Conservation (phyloP, 345 rosid species). For the Gossypioides kirkii region DNA sequence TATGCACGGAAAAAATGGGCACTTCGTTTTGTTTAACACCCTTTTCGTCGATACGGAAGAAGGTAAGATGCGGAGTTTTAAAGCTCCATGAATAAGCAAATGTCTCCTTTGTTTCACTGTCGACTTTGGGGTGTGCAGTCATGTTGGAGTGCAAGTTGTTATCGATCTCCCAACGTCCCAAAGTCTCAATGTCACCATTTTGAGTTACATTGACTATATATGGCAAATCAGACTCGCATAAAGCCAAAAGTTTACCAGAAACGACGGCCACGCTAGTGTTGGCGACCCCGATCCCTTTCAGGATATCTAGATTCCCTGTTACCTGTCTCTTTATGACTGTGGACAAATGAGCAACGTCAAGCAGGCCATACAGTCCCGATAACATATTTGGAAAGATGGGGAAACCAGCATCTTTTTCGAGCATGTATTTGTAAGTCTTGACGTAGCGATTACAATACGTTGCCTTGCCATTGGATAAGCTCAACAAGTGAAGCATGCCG, state of each 20-base stretch:
- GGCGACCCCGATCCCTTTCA: not conserved
- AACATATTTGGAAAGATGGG: not conserved
- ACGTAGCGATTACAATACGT: constrained; percentile 4
- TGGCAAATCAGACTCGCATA: constrained; percentile 22
- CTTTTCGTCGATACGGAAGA: constrained; percentile 11
- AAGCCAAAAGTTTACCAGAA: constrained; percentile 13
- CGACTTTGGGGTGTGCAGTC: constrained; percentile 26
- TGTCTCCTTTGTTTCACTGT: constrained; percentile 14
- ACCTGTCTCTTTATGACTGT: not conserved
- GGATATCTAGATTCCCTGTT: not conserved
- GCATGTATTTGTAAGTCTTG: constrained; percentile 6
- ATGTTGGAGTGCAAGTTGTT: constrained; percentile 14
- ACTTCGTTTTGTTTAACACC: constrained; percentile 20
- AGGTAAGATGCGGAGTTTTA: constrained; percentile 1
- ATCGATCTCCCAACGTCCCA: constrained; percentile 19
- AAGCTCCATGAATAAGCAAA: constrained; percentile 21
- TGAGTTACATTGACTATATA: constrained; percentile 9
- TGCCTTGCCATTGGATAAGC: constrained; percentile 10
- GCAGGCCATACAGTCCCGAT: not conserved
- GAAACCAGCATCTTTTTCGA: not conserved
- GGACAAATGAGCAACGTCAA: not conserved
- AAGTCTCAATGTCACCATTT: constrained; percentile 16
- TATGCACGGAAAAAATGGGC: constrained; percentile 6
- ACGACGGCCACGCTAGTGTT: constrained; percentile 14
- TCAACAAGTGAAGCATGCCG: constrained; percentile 26